A percentile compares a stretch with the other conserved stretches of the same genome.
Conservation (phyloP, 805 yeast genomes). For the Cyberlindnera euphorbiiphila region DNA sequence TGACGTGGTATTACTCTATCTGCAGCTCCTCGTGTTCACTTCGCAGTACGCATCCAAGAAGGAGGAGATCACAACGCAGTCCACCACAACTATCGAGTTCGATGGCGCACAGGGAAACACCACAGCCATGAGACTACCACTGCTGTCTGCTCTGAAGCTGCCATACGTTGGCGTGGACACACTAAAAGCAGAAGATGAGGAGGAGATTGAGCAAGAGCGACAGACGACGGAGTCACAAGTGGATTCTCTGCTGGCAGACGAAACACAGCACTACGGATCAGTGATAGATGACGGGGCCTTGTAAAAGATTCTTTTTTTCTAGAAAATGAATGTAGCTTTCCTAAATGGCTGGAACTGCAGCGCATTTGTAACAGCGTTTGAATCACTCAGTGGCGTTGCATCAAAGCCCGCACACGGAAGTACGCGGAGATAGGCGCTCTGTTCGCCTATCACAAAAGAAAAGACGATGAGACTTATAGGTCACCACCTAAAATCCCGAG, state of each 20-base stretch:
- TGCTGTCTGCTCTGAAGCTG: slow-evolving; percentile 14
- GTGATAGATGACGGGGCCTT: neutral
- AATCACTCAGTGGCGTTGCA: no score
- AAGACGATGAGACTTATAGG: no score
- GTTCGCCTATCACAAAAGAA: no score
- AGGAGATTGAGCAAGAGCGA: slow-evolving; percentile 6
- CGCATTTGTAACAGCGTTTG: no score
- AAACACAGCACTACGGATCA: slow-evolving; percentile 7
- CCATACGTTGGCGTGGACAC: slow-evolving; percentile 14
- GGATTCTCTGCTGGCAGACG: slow-evolving; percentile 8
- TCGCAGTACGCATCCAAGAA: slow-evolving; percentile 11
- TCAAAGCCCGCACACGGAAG: no score
- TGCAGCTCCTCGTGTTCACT: slow-evolving; percentile 19
- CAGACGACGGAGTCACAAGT: slow-evolving; percentile 7
- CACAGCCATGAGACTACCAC: slow-evolving; percentile 13
- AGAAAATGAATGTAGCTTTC: no score
- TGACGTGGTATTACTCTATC: slow-evolving; percentile 18
- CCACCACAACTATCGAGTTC: slow-evolving; percentile 12
- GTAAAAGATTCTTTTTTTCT: no score
- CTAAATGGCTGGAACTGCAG: no score
- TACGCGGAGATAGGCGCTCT: no score
- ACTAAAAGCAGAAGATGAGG: slow-evolving; percentile 16
- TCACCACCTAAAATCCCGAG: no score
- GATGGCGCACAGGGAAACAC: slow-evolving; percentile 26
- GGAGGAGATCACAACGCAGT: slow-evolving; percentile 1